Evolutionary conservation across 179 eudicot species (phyloP).

Genomic region (Beta macrorhiza): DNA sequence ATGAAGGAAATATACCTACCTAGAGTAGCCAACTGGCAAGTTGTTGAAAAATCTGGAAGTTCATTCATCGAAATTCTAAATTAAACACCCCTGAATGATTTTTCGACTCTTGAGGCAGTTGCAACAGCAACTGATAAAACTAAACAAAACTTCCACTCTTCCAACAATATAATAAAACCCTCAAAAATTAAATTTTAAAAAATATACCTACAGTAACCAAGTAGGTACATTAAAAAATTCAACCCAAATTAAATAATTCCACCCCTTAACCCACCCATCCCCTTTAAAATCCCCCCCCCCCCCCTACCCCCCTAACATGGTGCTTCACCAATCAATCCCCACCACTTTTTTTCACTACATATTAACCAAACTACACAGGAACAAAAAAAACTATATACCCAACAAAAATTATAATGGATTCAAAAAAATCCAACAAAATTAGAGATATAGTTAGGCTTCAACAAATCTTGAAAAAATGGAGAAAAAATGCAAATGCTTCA

Average conservation of each 20-base stretch:
- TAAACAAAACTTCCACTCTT: slow-evolving; percentile 25
- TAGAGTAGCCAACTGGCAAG: slow-evolving; percentile 31
- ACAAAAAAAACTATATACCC: not conserved
- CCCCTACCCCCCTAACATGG: slow-evolving; percentile 18
- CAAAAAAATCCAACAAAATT: slow-evolving; percentile 51
- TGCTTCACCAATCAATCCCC: slow-evolving; percentile 17
- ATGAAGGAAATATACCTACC: slow-evolving; percentile 14
- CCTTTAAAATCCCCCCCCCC: slow-evolving; percentile 27
- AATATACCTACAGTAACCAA: not conserved
- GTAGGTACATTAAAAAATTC: slow-evolving; percentile 20
- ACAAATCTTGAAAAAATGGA: slow-evolving; percentile 62
- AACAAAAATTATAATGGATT: slow-evolving; percentile 32
- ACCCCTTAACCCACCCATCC: slow-evolving; percentile 18
- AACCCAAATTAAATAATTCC: slow-evolving; percentile 1
- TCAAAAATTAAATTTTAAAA: not conserved
- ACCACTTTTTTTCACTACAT: not conserved
- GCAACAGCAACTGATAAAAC: slow-evolving; percentile 33
- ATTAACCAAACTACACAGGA: not conserved
- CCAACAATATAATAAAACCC: not conserved
- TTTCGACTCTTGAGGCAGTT: slow-evolving; percentile 28
- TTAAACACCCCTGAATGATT: slow-evolving; percentile 31
- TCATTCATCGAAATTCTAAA: slow-evolving; percentile 32
- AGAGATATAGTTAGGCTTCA: slow-evolving; percentile 63
- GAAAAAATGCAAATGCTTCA: slow-evolving; percentile 45
- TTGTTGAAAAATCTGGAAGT: slow-evolving; percentile 34